Percentiles rank a stretch among this genome's conserved stretches.
phyloP scores from a whole-genome alignment of 441 rosid genomes.

The Pelargonium citronellum region DNA sequence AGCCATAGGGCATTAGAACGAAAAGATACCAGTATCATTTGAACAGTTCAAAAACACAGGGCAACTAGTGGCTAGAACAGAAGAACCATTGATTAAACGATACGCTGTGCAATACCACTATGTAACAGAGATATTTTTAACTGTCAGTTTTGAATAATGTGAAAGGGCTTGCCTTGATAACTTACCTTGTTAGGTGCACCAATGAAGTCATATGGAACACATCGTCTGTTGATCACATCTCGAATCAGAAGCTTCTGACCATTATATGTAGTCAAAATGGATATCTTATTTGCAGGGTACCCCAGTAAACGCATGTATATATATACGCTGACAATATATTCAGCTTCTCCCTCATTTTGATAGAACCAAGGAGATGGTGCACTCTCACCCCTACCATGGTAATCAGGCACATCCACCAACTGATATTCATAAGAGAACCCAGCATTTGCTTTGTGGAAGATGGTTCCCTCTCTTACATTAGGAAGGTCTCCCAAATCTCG shows the following conservation, averaged over 20 bases:
- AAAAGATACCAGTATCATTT: neutral
- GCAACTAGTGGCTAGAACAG: neutral
- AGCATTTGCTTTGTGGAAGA: constrained; percentile 80
- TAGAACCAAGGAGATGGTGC: constrained; percentile 99
- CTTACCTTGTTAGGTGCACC: constrained; percentile 95
- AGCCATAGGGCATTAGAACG: neutral
- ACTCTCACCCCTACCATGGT: constrained; percentile 80
- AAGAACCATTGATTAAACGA: neutral
- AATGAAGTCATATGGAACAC: constrained; percentile 76
- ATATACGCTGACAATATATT: constrained; percentile 89
- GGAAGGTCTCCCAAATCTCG: constrained; percentile 95
- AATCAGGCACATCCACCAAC: constrained; percentile 87
- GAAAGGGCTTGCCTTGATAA: neutral
- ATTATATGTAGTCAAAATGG: constrained; percentile 94
- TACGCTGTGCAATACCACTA: neutral
- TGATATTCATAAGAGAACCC: constrained; percentile 95
- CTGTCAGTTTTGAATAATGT: neutral
- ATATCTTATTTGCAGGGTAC: constrained; percentile 89
- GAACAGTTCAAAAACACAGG: constrained; percentile 4
- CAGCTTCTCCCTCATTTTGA: constrained; percentile 99
- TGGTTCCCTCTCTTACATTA: constrained; percentile 56
- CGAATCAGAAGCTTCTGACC: constrained; percentile 99
- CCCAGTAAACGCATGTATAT: constrained; percentile 97
- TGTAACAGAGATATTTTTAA: neutral
- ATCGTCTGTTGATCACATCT: constrained; percentile 90